phyloP scores from a whole-genome alignment of 257 asterid species.

The Knoxia roxburghii region DNA sequence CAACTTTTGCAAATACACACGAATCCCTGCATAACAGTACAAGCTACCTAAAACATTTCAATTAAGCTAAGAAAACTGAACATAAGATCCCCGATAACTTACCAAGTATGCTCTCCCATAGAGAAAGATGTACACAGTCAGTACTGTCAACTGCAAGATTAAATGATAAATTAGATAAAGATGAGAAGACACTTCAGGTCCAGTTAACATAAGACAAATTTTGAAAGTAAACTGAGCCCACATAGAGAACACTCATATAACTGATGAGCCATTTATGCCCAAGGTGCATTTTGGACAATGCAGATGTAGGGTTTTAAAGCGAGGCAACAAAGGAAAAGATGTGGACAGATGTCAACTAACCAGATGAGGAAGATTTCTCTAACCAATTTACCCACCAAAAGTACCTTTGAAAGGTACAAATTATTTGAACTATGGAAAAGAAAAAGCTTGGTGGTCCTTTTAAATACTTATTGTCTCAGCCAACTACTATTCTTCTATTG shows the following conservation, averaged over 20 bases:
- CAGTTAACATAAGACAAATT: neutral
- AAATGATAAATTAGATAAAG: slow-evolving; percentile 5
- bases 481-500: neutral
- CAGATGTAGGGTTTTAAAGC: neutral
- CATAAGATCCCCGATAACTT: slow-evolving; percentile 21
- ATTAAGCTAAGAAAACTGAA: neutral
- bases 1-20: neutral
- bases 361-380: neutral
- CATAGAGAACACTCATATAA: neutral
- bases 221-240: neutral
- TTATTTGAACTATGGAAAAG: neutral
- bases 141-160: slow-evolving; percentile 87
- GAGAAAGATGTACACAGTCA: slow-evolving; percentile 79
- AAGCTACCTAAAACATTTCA: neutral
- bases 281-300: neutral
- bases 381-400: neutral
- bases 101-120: slow-evolving; percentile 95
- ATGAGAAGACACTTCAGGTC: neutral
- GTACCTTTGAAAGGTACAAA: neutral
- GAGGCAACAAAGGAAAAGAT: neutral
- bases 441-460: neutral
- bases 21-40: neutral
- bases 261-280: neutral
- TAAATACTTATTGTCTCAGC: too few relatives aligned
- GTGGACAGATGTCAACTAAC: neutral